Percentiles rank a stretch among this genome's conserved stretches.
phyloP scores from a whole-genome alignment of 108 stramenopile genomes.

The Cyclotella choctawhatcheeana region DNA sequence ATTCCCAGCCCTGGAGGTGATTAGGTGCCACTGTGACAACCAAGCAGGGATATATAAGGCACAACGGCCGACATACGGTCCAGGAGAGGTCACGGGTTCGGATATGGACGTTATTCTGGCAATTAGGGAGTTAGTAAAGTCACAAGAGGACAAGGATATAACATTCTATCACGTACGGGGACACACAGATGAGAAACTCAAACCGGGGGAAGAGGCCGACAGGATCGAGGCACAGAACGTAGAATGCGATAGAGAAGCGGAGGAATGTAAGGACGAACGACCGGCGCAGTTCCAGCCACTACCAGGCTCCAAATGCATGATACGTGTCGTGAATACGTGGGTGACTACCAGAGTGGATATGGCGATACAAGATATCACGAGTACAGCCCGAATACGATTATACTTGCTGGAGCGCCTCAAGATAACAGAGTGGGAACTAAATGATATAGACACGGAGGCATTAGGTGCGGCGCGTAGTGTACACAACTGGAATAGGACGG shows the following conservation, averaged over 20 bases:
- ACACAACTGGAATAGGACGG: neutral
- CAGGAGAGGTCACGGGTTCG: neutral
- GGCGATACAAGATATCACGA: neutral
- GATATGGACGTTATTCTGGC: conserved; percentile 1
- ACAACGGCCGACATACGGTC: neutral
- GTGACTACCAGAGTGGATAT: neutral
- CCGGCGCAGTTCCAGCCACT: neutral
- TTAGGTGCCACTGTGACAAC: neutral
- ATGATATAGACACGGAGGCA: neutral
- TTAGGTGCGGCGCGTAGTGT: neutral
- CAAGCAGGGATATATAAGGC: neutral
- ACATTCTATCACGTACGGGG: neutral
- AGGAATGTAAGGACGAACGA: neutral
- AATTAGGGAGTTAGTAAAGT: neutral
- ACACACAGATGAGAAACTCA: neutral
- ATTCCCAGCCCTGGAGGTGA: neutral
- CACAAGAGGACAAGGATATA: neutral
- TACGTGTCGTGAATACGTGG: neutral
- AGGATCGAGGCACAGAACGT: neutral
- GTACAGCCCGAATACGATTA: neutral
- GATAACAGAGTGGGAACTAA: neutral
- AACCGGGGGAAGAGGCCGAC: neutral
- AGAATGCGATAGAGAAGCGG: conserved; percentile 1
- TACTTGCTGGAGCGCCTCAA: neutral
- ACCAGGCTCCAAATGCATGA: neutral